phyloP scores from a whole-genome alignment of 306 rosid species.

The Quercus variabilis region DNA sequence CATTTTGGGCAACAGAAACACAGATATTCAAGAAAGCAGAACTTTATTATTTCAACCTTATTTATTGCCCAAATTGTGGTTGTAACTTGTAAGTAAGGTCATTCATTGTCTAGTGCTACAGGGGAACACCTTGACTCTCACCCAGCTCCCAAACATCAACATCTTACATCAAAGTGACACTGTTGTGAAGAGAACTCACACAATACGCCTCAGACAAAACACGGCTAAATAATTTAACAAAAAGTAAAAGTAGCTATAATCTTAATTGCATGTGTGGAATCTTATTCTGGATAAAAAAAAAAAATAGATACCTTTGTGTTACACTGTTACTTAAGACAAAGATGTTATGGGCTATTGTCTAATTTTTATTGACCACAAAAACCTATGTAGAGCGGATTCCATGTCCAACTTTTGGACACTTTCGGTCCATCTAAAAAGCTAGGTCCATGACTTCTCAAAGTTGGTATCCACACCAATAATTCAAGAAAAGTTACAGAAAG shows the following conservation, averaged over 20 bases:
- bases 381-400: background rate
- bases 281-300: background rate
- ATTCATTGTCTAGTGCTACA: too few species aligned
- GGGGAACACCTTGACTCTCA: background rate
- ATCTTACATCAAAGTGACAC: background rate
- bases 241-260: background rate
- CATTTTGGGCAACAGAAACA: too few species aligned
- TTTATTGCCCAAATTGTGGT: too few species aligned
- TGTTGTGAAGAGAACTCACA: background rate
- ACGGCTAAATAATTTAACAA: background rate
- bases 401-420: background rate
- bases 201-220: background rate
- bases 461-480: background rate
- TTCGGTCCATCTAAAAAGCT: constrained; percentile 11
- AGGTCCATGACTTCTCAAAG: constrained; percentile 20
- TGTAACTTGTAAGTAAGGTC: too few species aligned
- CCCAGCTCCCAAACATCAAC: background rate
- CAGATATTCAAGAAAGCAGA: too few species aligned
- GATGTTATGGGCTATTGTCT: background rate
- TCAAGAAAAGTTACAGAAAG: background rate
- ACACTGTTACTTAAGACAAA: background rate
- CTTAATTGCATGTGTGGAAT: background rate
- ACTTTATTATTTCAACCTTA: too few species aligned
- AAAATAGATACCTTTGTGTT: background rate
- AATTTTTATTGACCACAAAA: background rate